A percentile compares a stretch with the other conserved stretches of the same genome.
Evolutionary conservation across 805 yeast species (phyloP).

Genomic region (Kodamaea hsintzibuensis): DNA sequence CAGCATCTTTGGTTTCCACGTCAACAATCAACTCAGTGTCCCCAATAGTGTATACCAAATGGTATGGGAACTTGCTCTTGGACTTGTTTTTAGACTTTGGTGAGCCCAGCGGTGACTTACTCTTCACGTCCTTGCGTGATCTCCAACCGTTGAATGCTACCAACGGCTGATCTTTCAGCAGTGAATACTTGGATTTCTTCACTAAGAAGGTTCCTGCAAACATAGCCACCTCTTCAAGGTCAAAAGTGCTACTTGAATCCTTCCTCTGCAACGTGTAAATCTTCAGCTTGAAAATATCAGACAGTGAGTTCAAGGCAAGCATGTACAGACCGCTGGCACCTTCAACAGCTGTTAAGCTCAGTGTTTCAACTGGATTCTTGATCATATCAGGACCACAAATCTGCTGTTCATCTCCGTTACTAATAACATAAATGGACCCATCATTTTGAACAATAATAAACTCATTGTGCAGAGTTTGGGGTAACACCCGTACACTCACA

Average conservation of each 20-base stretch:
- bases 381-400: constrained; percentile 7
- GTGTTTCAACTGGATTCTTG: constrained; percentile 5
- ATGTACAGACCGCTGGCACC: constrained; percentile 1
- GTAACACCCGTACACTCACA: constrained; percentile 6
- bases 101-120: background rate
- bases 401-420: constrained; percentile 8
- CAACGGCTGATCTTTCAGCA: constrained; percentile 1
- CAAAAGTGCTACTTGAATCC: background rate
- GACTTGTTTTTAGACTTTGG: constrained; percentile 3
- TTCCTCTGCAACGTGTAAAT: constrained; percentile 6
- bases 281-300: constrained; percentile 8
- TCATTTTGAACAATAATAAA: constrained; percentile 8
- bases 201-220: constrained; percentile 10
- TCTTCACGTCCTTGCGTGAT: background rate
- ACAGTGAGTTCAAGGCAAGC: constrained; percentile 7
- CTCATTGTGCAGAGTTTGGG: constrained; percentile 6
- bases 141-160: constrained; percentile 11
- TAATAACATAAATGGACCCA: constrained; percentile 6
- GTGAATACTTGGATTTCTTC: constrained; percentile 4
- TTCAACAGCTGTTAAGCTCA: constrained; percentile 3
- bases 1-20: background rate
- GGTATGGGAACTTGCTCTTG: background rate
- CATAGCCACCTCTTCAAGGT: constrained; percentile 11
- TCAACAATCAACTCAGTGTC: constrained; percentile 2
- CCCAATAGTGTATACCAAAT: constrained; percentile 6